phyloP scores from a whole-genome alignment of 768 basidiomycete genomes.

The Tylopilus subfusipes region DNA sequence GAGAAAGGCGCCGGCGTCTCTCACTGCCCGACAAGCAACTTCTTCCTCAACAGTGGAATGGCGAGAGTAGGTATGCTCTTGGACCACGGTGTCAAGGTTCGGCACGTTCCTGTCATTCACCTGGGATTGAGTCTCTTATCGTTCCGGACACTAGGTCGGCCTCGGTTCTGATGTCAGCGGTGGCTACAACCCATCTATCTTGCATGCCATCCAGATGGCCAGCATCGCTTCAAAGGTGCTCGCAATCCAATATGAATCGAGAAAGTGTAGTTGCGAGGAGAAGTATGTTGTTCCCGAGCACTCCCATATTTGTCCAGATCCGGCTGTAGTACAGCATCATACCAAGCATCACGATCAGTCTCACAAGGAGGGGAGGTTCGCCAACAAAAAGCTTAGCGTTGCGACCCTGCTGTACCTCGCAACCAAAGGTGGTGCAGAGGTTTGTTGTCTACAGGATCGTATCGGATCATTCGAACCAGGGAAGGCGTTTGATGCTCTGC shows the following conservation, averaged over 20 bases:
- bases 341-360: background rate
- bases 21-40: constrained; percentile 94
- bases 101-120: constrained; percentile 8
- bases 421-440: constrained; percentile 84
- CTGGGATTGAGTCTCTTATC: constrained; percentile 3
- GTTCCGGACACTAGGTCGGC: constrained; percentile 57
- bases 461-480: constrained; percentile 77
- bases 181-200: constrained; percentile 78
- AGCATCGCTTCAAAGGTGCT: constrained; percentile 79
- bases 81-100: constrained; percentile 82
- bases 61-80: constrained; percentile 76
- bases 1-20: constrained; percentile 68
- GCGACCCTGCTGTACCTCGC: constrained; percentile 84
- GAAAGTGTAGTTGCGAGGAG: background rate
- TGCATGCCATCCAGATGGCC: constrained; percentile 69
- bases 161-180: constrained; percentile 94
- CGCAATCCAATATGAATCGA: constrained; percentile 42
- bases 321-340: background rate
- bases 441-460: constrained; percentile 64
- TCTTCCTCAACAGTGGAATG: constrained; percentile 83
- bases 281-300: background rate
- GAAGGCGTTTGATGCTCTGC: constrained; percentile 87
- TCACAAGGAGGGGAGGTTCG: constrained; percentile 34
- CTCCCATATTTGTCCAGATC: background rate
- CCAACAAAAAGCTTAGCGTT: constrained; percentile 63